Conservation (phyloP, 768 basidiomycete genomes). For the Symmetrospora coprosmae region DNA sequence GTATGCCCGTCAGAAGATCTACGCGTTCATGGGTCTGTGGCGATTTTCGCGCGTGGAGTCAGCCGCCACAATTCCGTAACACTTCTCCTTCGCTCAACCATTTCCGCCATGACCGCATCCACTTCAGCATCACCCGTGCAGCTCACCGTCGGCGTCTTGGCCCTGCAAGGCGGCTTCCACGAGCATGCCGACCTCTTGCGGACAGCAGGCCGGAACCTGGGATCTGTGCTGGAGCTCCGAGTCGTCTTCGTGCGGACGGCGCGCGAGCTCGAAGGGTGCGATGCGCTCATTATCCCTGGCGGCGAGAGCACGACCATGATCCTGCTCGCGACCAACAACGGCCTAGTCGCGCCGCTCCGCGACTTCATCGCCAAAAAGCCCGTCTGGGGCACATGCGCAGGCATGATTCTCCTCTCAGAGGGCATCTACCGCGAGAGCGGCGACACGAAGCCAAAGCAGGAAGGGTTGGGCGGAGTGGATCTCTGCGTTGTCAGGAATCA, state of each 20-base stretch:
- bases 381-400: conserved; percentile 92
- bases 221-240: conserved; percentile 29
- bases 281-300: conserved; percentile 82
- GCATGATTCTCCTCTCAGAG: conserved; percentile 68
- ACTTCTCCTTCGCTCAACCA: too few relatives aligned
- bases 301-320: conserved; percentile 94
- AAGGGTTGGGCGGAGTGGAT: conserved; percentile 64
- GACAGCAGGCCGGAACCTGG: conserved; percentile 41
- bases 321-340: conserved; percentile 54
- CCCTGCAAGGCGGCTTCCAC: conserved; percentile 80
- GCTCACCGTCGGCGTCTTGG: conserved; percentile 39
- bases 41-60: too few relatives aligned
- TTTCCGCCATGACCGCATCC: too few relatives aligned
- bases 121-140: too few relatives aligned
- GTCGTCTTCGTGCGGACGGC: conserved; percentile 52
- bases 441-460: conserved; percentile 74
- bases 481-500: conserved; percentile 73
- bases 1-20: too few relatives aligned
- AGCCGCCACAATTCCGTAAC: too few relatives aligned
- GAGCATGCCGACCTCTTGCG: conserved; percentile 62
- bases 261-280: conserved; percentile 59
- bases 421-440: conserved; percentile 48
- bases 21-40: too few relatives aligned
- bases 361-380: conserved; percentile 54
- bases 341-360: conserved; percentile 64